These are phyloP conservation scores for Tremella yokohamensis DNA, from an alignment of 768 basidiomycete genomes.

Conservation along the genomic window DNA sequence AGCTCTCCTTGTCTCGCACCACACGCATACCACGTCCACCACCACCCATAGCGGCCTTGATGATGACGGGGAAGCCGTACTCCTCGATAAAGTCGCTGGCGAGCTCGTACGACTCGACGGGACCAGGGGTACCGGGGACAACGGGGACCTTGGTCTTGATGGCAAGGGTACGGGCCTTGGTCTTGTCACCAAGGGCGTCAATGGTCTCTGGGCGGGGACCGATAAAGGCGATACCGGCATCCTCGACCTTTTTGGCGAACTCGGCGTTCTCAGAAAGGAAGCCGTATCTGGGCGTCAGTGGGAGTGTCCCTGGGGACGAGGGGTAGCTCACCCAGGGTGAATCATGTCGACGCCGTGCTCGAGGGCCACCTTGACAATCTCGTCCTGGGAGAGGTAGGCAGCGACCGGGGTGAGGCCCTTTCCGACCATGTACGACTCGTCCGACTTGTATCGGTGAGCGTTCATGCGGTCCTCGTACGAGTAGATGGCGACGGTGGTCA, in stretches of 20 bases:
- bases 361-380: slow-evolving; percentile 91
- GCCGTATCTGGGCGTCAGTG: slow-evolving; percentile 65
- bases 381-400: slow-evolving; percentile 95
- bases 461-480: slow-evolving; percentile 94
- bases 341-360: slow-evolving; percentile 99
- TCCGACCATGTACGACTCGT: slow-evolving; percentile 98
- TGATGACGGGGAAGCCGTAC: slow-evolving; percentile 97
- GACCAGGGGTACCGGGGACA: slow-evolving; percentile 96
- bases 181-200: slow-evolving; percentile 97
- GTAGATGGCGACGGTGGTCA: slow-evolving; percentile 99
- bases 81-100: slow-evolving; percentile 88
- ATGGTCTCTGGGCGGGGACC: slow-evolving; percentile 95
- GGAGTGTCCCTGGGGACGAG: neutral
- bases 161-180: slow-evolving; percentile 78
- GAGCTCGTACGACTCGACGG: slow-evolving; percentile 73
- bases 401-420: slow-evolving; percentile 93
- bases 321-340: slow-evolving; percentile 74
- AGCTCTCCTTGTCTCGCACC: slow-evolving; percentile 87
- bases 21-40: slow-evolving; percentile 99
- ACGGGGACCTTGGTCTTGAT: slow-evolving; percentile 89
- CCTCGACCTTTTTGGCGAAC: slow-evolving; percentile 97
- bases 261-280: slow-evolving; percentile 96
- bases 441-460: slow-evolving; percentile 97
- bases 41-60: slow-evolving; percentile 99
- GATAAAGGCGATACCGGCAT: slow-evolving; percentile 93